Evolutionary conservation across 495 filamentous ascomycete species (phyloP).

Genomic region (Entonaema liquescens): DNA sequence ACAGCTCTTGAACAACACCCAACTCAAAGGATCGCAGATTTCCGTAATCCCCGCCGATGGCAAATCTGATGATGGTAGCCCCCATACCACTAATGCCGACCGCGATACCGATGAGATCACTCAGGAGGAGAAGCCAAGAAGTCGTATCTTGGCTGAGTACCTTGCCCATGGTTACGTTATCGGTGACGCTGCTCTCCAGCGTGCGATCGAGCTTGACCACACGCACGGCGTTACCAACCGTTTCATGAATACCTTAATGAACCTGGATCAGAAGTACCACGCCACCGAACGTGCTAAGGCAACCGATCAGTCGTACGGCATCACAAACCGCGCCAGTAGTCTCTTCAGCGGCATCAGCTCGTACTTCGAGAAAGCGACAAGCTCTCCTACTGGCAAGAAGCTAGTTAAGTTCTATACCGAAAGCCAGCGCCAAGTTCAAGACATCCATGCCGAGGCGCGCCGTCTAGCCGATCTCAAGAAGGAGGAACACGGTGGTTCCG

Average conservation of each 20-base stretch:
- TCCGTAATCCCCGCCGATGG: slow-evolving; percentile 73
- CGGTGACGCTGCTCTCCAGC: slow-evolving; percentile 83
- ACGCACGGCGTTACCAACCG: slow-evolving; percentile 83
- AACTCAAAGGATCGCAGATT: slow-evolving; percentile 83
- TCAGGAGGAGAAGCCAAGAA: slow-evolving; percentile 94
- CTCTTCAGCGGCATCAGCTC: slow-evolving; percentile 73
- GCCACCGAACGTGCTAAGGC: slow-evolving; percentile 80
- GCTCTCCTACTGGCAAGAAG: slow-evolving; percentile 84
- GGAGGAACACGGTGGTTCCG: slow-evolving; percentile 63
- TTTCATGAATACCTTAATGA: slow-evolving; percentile 76
- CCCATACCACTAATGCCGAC: slow-evolving; percentile 57
- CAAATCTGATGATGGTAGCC: slow-evolving; percentile 68
- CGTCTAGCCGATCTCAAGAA: slow-evolving; percentile 89
- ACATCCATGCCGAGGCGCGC: slow-evolving; percentile 89
- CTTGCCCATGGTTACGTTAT: slow-evolving; percentile 92
- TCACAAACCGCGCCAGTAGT: slow-evolving; percentile 69
- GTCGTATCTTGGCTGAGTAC: slow-evolving; percentile 93
- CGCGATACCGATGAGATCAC: slow-evolving; percentile 73
- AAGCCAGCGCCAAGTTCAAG: slow-evolving; percentile 83
- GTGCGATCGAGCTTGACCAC: slow-evolving; percentile 86
- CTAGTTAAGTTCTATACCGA: slow-evolving; percentile 85
- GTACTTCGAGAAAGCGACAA: slow-evolving; percentile 93
- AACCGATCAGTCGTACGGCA: slow-evolving; percentile 77
- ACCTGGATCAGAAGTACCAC: slow-evolving; percentile 83
- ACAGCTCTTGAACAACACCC: slow-evolving; percentile 93